Percentiles rank a stretch among this genome's conserved stretches.
These are phyloP conservation scores for Daldinia concentrica DNA, from an alignment of 495 filamentous ascomycete species.

Conservation along the genomic window DNA sequence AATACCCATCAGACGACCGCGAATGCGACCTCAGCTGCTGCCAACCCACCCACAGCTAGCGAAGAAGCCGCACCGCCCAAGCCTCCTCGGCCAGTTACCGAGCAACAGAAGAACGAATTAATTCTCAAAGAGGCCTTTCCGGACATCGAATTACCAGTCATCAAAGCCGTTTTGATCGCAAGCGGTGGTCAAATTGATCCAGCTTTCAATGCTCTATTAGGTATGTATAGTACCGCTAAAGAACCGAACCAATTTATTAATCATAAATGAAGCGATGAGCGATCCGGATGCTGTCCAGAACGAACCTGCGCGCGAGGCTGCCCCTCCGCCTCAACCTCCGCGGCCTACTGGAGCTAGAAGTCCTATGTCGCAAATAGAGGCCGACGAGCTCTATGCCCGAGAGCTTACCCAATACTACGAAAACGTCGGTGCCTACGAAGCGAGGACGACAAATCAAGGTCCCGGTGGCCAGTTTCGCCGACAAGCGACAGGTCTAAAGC, in stretches of 20 bases:
- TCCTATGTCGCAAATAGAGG: conserved; percentile 80
- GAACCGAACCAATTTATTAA: conserved; percentile 28
- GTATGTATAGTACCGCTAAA: conserved; percentile 55
- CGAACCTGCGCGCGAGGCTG: conserved; percentile 51
- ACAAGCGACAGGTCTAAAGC: conserved; percentile 59
- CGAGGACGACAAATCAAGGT: conserved; percentile 57
- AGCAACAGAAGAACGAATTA: conserved; percentile 82
- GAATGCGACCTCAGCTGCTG: conserved; percentile 26
- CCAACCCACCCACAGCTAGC: conserved; percentile 48
- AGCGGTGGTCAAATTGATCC: conserved; percentile 90
- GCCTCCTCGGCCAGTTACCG: conserved; percentile 84
- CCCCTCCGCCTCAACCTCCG: conserved; percentile 73
- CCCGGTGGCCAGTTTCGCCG: conserved; percentile 47
- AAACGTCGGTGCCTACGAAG: conserved; percentile 62
- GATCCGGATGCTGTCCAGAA: conserved; percentile 86
- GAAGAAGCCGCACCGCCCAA: conserved; percentile 76
- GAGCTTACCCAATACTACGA: conserved; percentile 93
- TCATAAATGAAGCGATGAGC: conserved; percentile 75
- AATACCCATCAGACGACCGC: conserved; percentile 53
- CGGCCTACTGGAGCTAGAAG: conserved; percentile 68
- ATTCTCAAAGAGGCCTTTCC: conserved; percentile 96
- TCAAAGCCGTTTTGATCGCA: conserved; percentile 87
- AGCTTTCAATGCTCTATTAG: conserved; percentile 93
- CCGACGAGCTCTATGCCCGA: conserved; percentile 92
- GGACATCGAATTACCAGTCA: conserved; percentile 77